Conservation (phyloP, 2,329 filamentous ascomycete genomes). For the Mariannaea sp. region DNA sequence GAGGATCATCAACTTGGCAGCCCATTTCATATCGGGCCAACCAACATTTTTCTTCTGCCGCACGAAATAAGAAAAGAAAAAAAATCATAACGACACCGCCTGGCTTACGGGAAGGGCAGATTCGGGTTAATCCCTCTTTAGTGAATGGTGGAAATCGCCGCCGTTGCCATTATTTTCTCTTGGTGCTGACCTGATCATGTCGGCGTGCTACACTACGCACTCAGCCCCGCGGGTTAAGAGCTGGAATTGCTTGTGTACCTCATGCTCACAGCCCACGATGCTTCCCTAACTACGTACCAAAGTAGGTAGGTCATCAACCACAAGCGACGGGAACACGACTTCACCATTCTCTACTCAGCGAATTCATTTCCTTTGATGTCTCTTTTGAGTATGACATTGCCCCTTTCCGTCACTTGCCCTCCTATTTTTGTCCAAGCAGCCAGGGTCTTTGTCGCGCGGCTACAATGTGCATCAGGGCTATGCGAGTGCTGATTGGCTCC, state of each 20-base stretch:
- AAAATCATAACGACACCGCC: not conserved
- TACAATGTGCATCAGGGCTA: conserved; percentile 22
- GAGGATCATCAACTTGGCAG: not conserved
- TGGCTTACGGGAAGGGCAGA: conserved; percentile 7
- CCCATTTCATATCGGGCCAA: conserved; percentile 9
- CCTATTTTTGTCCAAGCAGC: conserved; percentile 3
- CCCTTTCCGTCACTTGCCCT: conserved; percentile 2
- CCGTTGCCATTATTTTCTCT: not conserved
- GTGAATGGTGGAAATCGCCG: not conserved
- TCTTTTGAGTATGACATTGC: conserved; percentile 1
- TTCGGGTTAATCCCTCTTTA: not conserved
- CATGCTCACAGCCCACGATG: no score
- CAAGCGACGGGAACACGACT: not conserved
- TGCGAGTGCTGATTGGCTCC: conserved; percentile 24
- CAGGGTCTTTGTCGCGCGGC: conserved; percentile 37
- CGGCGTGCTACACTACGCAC: conserved; percentile 11
- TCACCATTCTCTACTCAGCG: not conserved
- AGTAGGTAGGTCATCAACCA: not conserved
- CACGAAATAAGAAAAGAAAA: not conserved
- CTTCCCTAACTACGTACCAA: no score
- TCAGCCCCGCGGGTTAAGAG: no score
- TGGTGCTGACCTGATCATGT: conserved; percentile 20
- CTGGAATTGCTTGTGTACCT: no score
- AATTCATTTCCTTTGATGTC: no score
- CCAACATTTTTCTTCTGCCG: conserved; percentile 1